A percentile compares a stretch with the other conserved stretches of the same genome.
Evolutionary conservation across 106 monocot species (phyloP).

Genomic region (Xerophyta viscosa): DNA sequence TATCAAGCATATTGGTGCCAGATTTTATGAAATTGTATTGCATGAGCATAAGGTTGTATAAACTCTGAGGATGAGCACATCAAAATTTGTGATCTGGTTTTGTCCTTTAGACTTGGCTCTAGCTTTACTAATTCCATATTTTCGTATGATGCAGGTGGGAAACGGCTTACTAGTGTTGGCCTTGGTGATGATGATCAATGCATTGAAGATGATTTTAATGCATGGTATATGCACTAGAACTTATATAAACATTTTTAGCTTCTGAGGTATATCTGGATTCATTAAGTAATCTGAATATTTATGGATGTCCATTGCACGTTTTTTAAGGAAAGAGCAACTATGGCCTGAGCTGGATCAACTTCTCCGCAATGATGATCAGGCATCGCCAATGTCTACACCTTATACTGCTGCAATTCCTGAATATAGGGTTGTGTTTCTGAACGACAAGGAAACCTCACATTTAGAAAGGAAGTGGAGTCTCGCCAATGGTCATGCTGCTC

Average conservation of each 20-base stretch:
- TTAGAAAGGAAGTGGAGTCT: slow-evolving; percentile 30
- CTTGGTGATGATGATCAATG: slow-evolving; percentile 97
- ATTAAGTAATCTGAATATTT: neutral
- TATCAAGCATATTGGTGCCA: too few relatives aligned
- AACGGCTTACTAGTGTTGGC: slow-evolving; percentile 57
- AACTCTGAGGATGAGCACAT: too few relatives aligned
- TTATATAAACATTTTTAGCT: neutral
- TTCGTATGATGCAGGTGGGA: slow-evolving; percentile 50
- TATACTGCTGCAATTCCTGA: slow-evolving; percentile 61
- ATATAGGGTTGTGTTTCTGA: slow-evolving; percentile 46
- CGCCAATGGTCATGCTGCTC: slow-evolving; percentile 51
- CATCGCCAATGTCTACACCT: slow-evolving; percentile 22
- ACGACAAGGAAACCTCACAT: slow-evolving; percentile 15
- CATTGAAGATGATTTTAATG: slow-evolving; percentile 88
- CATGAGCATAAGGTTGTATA: too few relatives aligned
- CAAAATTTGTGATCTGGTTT: too few relatives aligned
- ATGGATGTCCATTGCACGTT: too few relatives aligned
- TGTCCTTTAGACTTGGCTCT: too few relatives aligned
- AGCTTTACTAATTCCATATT: neutral
- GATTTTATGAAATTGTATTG: too few relatives aligned
- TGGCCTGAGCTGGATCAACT: slow-evolving; percentile 68
- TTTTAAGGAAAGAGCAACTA: slow-evolving; percentile 46
- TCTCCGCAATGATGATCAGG: slow-evolving; percentile 51
- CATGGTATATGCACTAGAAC: slow-evolving; percentile 40
- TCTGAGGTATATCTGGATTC: neutral